A percentile compares a stretch with the other conserved stretches of the same genome.
Conservation (phyloP, 495 filamentous ascomycete species). For the Trichocladium uniseriatum region DNA sequence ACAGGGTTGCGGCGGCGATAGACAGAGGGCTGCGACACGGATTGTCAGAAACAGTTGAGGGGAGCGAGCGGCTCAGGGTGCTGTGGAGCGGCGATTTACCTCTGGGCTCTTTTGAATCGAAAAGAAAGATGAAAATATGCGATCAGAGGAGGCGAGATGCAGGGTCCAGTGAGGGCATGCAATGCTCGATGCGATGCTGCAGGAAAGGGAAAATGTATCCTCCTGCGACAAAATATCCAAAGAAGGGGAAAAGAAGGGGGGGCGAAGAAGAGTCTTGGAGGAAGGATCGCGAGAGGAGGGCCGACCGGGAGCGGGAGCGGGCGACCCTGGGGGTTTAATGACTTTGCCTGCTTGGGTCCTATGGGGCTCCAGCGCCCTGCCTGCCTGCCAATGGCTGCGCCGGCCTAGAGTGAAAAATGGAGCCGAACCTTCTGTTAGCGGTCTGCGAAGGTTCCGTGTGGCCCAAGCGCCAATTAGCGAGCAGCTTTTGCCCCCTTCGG, state of each 20-base stretch:
- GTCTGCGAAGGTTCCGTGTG: not conserved
- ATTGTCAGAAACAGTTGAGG: constrained; percentile 21
- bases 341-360: constrained; percentile 20
- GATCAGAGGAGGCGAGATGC: too few species aligned
- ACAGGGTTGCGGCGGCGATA: constrained; percentile 18
- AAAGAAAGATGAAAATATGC: too few species aligned
- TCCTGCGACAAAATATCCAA: constrained; percentile 23
- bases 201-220: constrained; percentile 17
- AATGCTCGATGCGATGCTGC: constrained; percentile 2
- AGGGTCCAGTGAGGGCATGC: not conserved
- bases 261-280: constrained; percentile 26
- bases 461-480: too few species aligned
- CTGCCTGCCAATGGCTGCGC: constrained; percentile 5
- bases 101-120: constrained; percentile 18
- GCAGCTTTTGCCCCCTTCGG: too few species aligned
- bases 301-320: constrained; percentile 14
- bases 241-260: constrained; percentile 24
- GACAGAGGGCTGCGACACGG: constrained; percentile 25
- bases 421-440: not conserved
- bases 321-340: constrained; percentile 32
- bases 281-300: constrained; percentile 27
- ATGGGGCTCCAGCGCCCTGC: constrained; percentile 11
- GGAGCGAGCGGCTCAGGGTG: constrained; percentile 9
- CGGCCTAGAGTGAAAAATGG: not conserved
- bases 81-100: constrained; percentile 18